Evolutionary conservation across 306 rosid genomes (phyloP).

Genomic region (Lablab purpureus): DNA sequence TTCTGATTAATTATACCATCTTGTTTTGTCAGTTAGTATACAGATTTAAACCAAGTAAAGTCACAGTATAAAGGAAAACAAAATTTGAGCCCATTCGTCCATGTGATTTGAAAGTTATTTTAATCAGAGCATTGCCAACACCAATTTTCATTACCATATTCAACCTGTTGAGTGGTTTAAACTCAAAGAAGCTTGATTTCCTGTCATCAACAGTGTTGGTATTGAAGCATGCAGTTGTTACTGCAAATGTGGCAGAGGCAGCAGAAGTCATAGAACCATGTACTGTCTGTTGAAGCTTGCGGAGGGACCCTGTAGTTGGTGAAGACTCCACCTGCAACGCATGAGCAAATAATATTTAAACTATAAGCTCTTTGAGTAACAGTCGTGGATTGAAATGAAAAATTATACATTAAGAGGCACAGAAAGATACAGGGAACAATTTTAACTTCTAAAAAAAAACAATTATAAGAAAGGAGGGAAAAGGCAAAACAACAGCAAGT

Average conservation of each 20-base stretch:
- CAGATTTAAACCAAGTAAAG: conserved; percentile 24
- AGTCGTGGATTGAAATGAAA: conserved; percentile 29
- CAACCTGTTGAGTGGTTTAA: conserved; percentile 62
- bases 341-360: conserved; percentile 33
- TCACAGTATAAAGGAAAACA: conserved; percentile 21
- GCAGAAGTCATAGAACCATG: conserved; percentile 55
- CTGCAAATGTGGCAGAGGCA: conserved; percentile 59
- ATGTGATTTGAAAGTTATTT: conserved; percentile 19
- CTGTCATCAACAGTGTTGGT: conserved; percentile 55
- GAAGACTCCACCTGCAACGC: conserved; percentile 92
- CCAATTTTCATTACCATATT: conserved; percentile 67
- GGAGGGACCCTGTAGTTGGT: conserved; percentile 91
- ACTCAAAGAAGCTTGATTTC: conserved; percentile 79
- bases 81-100: background rate
- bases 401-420: background rate
- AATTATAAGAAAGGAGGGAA: background rate
- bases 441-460: conserved; percentile 10
- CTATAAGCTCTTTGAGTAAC: conserved; percentile 40
- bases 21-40: background rate
- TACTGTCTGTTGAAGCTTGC: conserved; percentile 66
- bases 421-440: background rate
- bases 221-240: conserved; percentile 61
- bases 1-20: conserved; percentile 22
- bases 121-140: conserved; percentile 27
- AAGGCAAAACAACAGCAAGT: background rate